Base-by-base conservation (phyloP, 768 basidiomycete species). In the Tricholomella constricta region DNA sequence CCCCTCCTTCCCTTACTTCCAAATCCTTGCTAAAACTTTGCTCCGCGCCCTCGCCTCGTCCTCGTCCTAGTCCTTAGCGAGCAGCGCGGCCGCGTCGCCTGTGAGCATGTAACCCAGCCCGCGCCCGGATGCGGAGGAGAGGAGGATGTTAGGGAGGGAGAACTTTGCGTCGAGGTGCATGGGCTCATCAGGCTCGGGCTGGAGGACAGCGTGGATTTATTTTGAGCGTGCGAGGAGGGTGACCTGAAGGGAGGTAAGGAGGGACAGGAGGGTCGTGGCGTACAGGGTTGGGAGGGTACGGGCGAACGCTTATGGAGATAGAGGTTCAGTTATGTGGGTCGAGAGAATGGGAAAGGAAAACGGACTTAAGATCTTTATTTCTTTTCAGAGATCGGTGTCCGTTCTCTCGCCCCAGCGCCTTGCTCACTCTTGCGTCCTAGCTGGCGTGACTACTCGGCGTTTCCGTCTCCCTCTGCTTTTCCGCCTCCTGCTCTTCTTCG, bases 301-400 rank as follows among this genome's bases (percentile, higher is more conserved):
- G 2, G 94, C 95, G 53, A 98, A 82, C 5, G 93, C 94, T 97
- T n/a, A n/a, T n/a, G n/a, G n/a, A 52, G 20, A 50, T 47, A 14
- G 43, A 38, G 11, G 20, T 31, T 31, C 42, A 10, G 44, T 5
- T 50, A 32, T 23, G 20, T 57, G 32, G 7, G 11, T 19, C 19
- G 35, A 23, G 3, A n/a, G 8, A 25, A 19, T 37, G 37, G 48
- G 47, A 26, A 15, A 44, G 23, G 47, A 34, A n/a, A 19, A 74
- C 81, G 42, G 62, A 88, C 91, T 86, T 26, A 95, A 83, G 32
- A 94, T 81, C 68, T 97, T 98, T 32, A 97, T 80, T 69, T 97
- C 93, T 51, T 86, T 85, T 96, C 96, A 98, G 6, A 98, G 74
- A 62, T 95, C 88, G 1, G 80, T 82, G 65, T 88, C 94, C n/a